Evolutionary conservation across 441 rosid genomes (phyloP), one percentile per base, ranked within the genome.

Genomic region (Adansonia grandidieri): DNA sequence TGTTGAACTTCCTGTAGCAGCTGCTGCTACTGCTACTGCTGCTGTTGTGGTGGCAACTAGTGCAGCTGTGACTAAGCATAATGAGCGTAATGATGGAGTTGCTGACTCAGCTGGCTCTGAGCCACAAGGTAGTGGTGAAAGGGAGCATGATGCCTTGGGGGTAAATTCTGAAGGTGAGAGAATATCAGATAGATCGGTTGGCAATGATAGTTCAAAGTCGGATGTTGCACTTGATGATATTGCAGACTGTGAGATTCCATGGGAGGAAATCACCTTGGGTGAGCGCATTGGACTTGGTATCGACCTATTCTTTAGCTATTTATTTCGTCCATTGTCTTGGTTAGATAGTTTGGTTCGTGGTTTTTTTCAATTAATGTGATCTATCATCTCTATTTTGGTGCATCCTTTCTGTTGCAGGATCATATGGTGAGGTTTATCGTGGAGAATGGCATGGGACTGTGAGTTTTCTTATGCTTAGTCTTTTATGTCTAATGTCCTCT

Each of bases 401-500:
- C 40, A 73, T 77, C 78, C 51, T 80, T 81, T 81, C 32, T 86
- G 53, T 80, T 86, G 84, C 90, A 96, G 99, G 99, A 81, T 96
- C 99, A 62, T 96, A 96, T 85, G 99, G 99, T 67, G 98, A 96
- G 88, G 98, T 96, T 78, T 92, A 96, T 82, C 97, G 89, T n/a
- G 99, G 97, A 82, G 97, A 92, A 50, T 94, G 98, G 99, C 97
- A 91, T 76, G 98, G 96, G 83, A 96, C 99, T 71, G 99, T 96
- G 87, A 88, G 99, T 91, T 80, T 76, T 76, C 78, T 72, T 45
- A 20, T 74, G 74, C 78, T 63, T 73, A 42, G 60, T 20, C 70
- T 79, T 57, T 28, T 78, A 19, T 58, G 24, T 68, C 17, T 50
- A 22, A 15, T 74, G 50, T 71, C 69, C 48, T 20, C 24, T 57